phyloP scores from a whole-genome alignment of 306 rosid genomes.

The Lathyrus aphaca region DNA sequence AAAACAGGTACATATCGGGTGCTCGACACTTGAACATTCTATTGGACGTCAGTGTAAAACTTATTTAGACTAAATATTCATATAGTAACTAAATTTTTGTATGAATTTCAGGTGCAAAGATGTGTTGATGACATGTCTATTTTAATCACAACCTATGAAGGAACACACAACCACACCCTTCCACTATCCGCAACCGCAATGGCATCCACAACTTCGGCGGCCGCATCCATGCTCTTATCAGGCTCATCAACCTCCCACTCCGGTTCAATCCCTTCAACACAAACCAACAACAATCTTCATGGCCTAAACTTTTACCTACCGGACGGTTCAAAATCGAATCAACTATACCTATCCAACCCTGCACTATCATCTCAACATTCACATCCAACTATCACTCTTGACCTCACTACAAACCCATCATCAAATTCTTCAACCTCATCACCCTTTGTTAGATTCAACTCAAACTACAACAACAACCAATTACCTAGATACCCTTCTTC shows the following conservation, averaged over 20 bases:
- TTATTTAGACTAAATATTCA: neutral
- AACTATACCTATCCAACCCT: slow-evolving; percentile 63
- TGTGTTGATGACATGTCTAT: slow-evolving; percentile 80
- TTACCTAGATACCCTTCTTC: slow-evolving; percentile 51
- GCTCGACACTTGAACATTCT: neutral
- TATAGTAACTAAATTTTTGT: neutral
- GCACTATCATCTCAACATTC: slow-evolving; percentile 59
- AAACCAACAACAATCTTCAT: slow-evolving; percentile 46
- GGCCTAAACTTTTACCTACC: slow-evolving; percentile 63
- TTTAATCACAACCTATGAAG: slow-evolving; percentile 86
- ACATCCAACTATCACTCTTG: slow-evolving; percentile 84
- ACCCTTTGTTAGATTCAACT: slow-evolving; percentile 51
- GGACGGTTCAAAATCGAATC: slow-evolving; percentile 57
- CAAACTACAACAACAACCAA: slow-evolving; percentile 47
- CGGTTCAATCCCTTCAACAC: slow-evolving; percentile 26
- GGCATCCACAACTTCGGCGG: slow-evolving; percentile 97
- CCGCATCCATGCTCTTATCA: slow-evolving; percentile 82
- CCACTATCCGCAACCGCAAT: slow-evolving; percentile 86
- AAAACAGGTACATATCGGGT: slow-evolving; percentile 61
- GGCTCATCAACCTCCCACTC: slow-evolving; percentile 63
- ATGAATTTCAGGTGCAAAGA: slow-evolving; percentile 81
- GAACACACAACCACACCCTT: slow-evolving; percentile 90
- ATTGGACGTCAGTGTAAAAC: neutral
- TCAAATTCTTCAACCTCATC: slow-evolving; percentile 50
- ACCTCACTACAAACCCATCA: slow-evolving; percentile 74